Conservation (phyloP, 352 stramenopile species). For the Phytophthora sp. region DNA sequence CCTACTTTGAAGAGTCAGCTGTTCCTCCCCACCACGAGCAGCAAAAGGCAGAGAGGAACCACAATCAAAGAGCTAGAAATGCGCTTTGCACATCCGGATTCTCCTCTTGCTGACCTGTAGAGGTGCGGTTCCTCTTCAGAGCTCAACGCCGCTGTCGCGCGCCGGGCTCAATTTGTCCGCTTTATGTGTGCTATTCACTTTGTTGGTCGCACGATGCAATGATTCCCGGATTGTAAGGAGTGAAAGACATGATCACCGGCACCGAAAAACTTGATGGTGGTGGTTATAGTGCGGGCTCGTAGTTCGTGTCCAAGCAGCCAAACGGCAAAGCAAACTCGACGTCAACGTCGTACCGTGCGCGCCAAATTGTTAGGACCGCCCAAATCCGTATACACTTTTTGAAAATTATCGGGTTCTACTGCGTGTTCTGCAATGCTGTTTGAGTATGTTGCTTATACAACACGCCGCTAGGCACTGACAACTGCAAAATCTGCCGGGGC, state of each 20-base stretch:
- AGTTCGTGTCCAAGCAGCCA: too few relatives aligned
- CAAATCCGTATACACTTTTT: too few relatives aligned
- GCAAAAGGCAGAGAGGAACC: conserved; percentile 2
- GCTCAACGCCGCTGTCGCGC: too few relatives aligned
- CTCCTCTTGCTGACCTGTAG: conserved; percentile 4
- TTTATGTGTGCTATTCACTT: neutral
- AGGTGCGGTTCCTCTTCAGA: conserved; percentile 2
- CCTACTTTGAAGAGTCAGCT: conserved; percentile 1
- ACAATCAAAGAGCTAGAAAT: conserved; percentile 22
- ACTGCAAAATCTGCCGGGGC: too few relatives aligned
- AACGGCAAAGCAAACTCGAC: too few relatives aligned
- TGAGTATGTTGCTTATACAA: too few relatives aligned
- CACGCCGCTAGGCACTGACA: too few relatives aligned
- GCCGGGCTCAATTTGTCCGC: conserved; percentile 1
- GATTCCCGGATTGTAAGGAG: conserved; percentile 1
- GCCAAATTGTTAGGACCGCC: too few relatives aligned
- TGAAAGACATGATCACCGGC: conserved; percentile 11
- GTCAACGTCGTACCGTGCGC: too few relatives aligned
- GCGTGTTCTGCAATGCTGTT: too few relatives aligned
- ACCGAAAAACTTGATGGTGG: conserved; percentile 10
- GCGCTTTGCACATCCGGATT: conserved; percentile 25
- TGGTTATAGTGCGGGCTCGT: too few relatives aligned
- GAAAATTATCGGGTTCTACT: too few relatives aligned
- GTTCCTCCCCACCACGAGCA: conserved; percentile 1
- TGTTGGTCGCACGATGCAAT: conserved; percentile 6